Percentiles rank a stretch among this genome's conserved stretches.
These are phyloP conservation scores for Aegilops speltoides DNA, from an alignment of 176 grass and related monocot species.

Conservation along the genomic window DNA sequence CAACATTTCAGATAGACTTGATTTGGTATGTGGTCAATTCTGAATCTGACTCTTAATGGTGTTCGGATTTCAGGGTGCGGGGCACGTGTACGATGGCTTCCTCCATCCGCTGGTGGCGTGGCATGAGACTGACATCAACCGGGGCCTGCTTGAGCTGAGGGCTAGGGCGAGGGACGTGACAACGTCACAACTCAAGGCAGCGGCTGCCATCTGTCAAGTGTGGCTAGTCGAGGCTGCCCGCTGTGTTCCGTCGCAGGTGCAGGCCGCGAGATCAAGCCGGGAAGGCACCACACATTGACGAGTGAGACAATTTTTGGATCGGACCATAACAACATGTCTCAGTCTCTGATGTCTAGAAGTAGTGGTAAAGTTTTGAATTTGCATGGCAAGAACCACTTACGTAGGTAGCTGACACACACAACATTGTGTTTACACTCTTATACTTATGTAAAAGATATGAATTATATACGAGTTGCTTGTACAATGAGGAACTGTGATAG, in stretches of 20 bases:
- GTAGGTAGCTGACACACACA: too few species aligned
- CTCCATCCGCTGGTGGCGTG: slow-evolving; percentile 49
- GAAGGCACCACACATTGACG: slow-evolving; percentile 17
- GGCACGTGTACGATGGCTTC: slow-evolving; percentile 58
- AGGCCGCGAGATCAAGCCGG: slow-evolving; percentile 12
- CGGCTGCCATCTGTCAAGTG: slow-evolving; percentile 27
- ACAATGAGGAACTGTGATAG: too few species aligned
- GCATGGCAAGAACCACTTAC: too few species aligned
- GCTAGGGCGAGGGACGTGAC: slow-evolving; percentile 41
- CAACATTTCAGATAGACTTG: not conserved
- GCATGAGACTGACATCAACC: slow-evolving; percentile 69
- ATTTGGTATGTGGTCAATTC: not conserved
- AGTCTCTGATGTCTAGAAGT: too few species aligned
- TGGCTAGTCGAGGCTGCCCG: slow-evolving; percentile 21
- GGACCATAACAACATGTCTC: not conserved
- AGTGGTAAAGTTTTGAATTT: too few species aligned
- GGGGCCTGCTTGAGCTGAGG: slow-evolving; percentile 44
- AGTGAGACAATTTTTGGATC: not conserved
- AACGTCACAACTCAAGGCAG: slow-evolving; percentile 34
- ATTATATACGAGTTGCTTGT: too few species aligned
- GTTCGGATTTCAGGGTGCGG: slow-evolving; percentile 47
- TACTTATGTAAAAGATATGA: too few species aligned
- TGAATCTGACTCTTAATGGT: too few species aligned
- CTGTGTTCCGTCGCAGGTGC: not conserved
- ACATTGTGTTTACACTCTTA: too few species aligned